These are phyloP conservation scores for Skeletonema costatum DNA, from an alignment of 108 stramenopile genomes.

Conservation along the genomic window DNA sequence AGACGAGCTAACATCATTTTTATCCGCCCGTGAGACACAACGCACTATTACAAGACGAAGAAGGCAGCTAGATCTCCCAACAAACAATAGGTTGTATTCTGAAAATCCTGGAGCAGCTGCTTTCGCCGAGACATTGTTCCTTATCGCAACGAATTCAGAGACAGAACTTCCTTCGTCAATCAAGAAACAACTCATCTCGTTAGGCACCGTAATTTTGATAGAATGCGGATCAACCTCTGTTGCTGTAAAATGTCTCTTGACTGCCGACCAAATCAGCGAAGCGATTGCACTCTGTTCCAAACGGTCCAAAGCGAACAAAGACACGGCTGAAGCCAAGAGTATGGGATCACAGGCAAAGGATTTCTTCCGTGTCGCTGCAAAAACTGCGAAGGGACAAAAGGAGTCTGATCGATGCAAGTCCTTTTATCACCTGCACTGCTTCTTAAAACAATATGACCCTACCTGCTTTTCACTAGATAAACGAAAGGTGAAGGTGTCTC, in stretches of 20 bases:
- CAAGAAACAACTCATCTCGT: constrained; percentile 22
- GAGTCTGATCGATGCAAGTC: constrained; percentile 29
- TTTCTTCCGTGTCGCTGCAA: constrained; percentile 19
- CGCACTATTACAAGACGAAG: constrained; percentile 19
- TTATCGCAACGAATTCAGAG: constrained; percentile 6
- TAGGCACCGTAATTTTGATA: constrained; percentile 25
- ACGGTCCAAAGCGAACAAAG: constrained; percentile 2
- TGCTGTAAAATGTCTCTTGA: constrained; percentile 27
- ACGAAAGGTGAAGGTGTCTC: constrained; percentile 19
- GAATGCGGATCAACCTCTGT: constrained; percentile 12
- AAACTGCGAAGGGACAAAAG: constrained; percentile 7
- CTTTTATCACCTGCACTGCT: constrained; percentile 30
- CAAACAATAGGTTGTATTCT: constrained; percentile 16
- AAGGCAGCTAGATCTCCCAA: constrained; percentile 28
- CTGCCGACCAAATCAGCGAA: constrained; percentile 15
- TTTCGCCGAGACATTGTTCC: constrained; percentile 24
- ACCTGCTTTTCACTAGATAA: constrained; percentile 13
- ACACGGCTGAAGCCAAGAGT: background rate
- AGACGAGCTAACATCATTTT: constrained; percentile 16
- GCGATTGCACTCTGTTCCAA: constrained; percentile 30
- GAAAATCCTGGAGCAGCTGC: constrained; percentile 20
- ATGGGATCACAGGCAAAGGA: constrained; percentile 10
- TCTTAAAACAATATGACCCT: constrained; percentile 30
- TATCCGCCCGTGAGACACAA: constrained; percentile 24
- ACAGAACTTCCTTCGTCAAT: background rate